A percentile compares a stretch with the other conserved stretches of the same genome.
Conservation (phyloP, 1,284 basidiomycete species). For the Irpex sp. region DNA sequence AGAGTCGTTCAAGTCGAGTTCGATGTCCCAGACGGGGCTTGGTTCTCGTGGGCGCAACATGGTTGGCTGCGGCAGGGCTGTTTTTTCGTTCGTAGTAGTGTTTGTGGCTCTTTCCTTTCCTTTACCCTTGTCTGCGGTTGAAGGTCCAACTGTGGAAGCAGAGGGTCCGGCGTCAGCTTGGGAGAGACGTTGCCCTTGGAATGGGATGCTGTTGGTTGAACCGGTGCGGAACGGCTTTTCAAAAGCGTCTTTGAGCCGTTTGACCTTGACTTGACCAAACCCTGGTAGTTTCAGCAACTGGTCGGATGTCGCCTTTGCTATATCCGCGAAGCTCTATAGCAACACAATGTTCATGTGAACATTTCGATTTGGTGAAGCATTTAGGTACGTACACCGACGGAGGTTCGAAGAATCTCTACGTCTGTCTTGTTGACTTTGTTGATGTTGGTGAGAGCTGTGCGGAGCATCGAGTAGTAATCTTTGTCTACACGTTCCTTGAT, state of each 20-base stretch:
- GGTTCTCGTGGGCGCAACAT: too few relatives aligned
- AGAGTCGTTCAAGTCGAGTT: constrained; percentile 31
- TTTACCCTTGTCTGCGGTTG: not conserved
- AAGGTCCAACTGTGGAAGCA: not conserved
- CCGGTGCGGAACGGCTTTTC: constrained; percentile 72
- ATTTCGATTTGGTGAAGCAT: not conserved
- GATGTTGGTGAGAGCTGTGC: constrained; percentile 85
- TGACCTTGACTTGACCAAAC: constrained; percentile 93
- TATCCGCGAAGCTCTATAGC: constrained; percentile 77
- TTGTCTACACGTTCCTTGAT: constrained; percentile 94
- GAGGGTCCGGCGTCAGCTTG: not conserved
- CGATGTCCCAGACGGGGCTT: constrained; percentile 37
- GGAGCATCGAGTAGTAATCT: constrained; percentile 80
- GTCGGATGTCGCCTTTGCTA: constrained; percentile 70
- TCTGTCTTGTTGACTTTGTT: constrained; percentile 98
- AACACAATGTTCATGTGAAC: not conserved
- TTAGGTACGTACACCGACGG: constrained; percentile 75
- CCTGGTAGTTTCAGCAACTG: constrained; percentile 85
- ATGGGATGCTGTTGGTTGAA: constrained; percentile 47
- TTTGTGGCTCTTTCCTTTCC: constrained; percentile 13
- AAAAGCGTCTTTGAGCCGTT: constrained; percentile 74
- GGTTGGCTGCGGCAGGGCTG: constrained; percentile 12
- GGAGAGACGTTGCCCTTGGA: constrained; percentile 10
- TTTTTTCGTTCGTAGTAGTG: constrained; percentile 7
- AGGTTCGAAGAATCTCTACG: constrained; percentile 87